phyloP scores from a whole-genome alignment of 2,329 filamentous ascomycete genomes.

The Rutstroemia sp. region DNA sequence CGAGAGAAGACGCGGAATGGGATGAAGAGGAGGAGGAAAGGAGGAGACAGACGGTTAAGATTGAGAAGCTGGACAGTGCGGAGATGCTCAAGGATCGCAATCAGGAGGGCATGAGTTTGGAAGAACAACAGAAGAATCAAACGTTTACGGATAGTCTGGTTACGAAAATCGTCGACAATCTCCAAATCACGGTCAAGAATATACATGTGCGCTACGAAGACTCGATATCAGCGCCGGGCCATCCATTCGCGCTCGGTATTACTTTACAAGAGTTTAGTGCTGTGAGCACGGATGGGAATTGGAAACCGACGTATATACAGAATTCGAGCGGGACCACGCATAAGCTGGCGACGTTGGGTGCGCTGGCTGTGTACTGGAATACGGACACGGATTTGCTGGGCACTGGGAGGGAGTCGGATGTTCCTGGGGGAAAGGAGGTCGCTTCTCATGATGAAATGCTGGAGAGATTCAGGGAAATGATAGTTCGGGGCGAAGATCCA shows the following conservation, averaged over 20 bases:
- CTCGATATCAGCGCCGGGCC: constrained; percentile 86
- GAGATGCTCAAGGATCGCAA: constrained; percentile 89
- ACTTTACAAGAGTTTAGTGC: constrained; percentile 96
- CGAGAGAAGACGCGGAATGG: constrained; percentile 91
- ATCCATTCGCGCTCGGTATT: constrained; percentile 87
- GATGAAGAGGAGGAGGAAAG: constrained; percentile 87
- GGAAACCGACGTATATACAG: constrained; percentile 94
- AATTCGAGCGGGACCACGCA: constrained; percentile 76
- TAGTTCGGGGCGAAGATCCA: constrained; percentile 60
- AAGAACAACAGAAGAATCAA: constrained; percentile 96
- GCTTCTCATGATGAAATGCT: constrained; percentile 72
- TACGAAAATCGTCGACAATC: constrained; percentile 95
- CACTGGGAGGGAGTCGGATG: constrained; percentile 65
- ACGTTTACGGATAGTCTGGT: constrained; percentile 93
- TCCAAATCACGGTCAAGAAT: constrained; percentile 96
- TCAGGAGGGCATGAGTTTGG: constrained; percentile 84
- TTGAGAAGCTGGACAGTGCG: constrained; percentile 96
- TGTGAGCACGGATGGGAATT: constrained; percentile 88
- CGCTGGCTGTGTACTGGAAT: constrained; percentile 95
- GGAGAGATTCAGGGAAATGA: constrained; percentile 68
- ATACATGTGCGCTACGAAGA: constrained; percentile 98
- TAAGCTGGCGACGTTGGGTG: constrained; percentile 86
- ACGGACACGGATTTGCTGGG: constrained; percentile 83
- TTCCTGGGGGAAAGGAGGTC: constrained; percentile 48
- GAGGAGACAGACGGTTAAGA: constrained; percentile 85